Evolutionary conservation across 257 asterid species (phyloP), one percentile per base, ranked within the genome.

Genomic region (Solanum piurae): DNA sequence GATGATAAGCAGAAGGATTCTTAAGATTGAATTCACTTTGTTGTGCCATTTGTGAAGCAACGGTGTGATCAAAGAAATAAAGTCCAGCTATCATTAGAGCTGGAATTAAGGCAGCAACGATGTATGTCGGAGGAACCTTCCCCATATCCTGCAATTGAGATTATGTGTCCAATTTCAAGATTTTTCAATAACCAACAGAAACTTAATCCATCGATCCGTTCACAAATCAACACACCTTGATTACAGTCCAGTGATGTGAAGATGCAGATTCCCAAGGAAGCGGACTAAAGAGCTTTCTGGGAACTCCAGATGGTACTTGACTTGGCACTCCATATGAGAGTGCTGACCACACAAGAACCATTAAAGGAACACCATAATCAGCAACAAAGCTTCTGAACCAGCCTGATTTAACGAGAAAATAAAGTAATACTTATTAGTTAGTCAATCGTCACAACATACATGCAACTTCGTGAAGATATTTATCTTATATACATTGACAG

Each of bases 361-460:
- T 90, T 14, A 91, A 60, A 1, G 95, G 95, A 86, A 93, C 95
- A 42, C 96, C 94, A 90, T 92, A 93, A 64, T 93, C 96, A 7
- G 95, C 95, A 16, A 92, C 58, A 42, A 92, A 93, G 86, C 94
- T 90, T 84, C 96, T 86, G 23, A 90, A 33, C 88, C 88, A 85
- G 20, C 91, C 94, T 90, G 89, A 85, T 34, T 38, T 12, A 49
- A 27, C 0, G 31, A 37, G 46, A 86, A 52, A 44, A 58, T 5
- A 12, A 42, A 42, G 83, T 11, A 14, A 12, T 5, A 38, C 10
- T 38, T 7, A 36, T 36, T 74, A 18, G 27, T 73, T 14, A 33
- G 40, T 31, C 42, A 29, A 12, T 29, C 0, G 72, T 12, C 75
- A 68, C 37, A 0, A 69, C 37, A 29, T 69, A 69, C 46, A 72